Conservation (phyloP, 139 green algal genomes). For the Chlorella ohadii region DNA sequence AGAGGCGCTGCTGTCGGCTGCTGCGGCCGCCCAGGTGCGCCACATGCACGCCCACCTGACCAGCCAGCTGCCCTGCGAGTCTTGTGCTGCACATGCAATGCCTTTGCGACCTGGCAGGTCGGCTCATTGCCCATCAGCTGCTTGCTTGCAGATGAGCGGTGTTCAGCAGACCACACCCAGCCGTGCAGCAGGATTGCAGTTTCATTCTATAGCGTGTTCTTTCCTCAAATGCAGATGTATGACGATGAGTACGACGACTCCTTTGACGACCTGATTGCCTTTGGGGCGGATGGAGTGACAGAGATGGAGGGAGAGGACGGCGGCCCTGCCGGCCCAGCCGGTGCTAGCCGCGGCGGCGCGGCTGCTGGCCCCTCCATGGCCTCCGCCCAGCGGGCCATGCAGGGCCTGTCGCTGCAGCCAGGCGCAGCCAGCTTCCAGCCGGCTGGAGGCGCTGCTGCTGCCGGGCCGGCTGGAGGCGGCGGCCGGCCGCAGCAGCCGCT, state of each 20-base stretch:
- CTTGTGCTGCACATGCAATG: no score
- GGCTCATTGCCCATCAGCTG: no score
- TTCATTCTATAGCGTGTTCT: no score
- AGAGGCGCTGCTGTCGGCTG: slow-evolving; percentile 31
- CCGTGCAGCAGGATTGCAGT: no score
- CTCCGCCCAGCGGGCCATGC: neutral
- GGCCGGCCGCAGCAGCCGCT: neutral
- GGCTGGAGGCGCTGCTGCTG: neutral
- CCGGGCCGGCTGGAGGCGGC: slow-evolving; percentile 4
- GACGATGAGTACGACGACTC: slow-evolving; percentile 91
- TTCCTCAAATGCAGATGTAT: slow-evolving; percentile 48
- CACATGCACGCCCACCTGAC: no score
- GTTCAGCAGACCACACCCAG: no score
- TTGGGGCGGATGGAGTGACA: slow-evolving; percentile 59
- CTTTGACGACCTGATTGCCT: slow-evolving; percentile 74
- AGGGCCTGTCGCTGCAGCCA: neutral
- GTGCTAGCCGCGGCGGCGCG: no score
- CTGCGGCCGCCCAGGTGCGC: slow-evolving; percentile 25
- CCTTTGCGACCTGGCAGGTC: no score
- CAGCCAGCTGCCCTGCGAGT: no score
- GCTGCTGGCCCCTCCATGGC: neutral
- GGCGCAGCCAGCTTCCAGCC: neutral
- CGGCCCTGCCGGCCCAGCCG: neutral
- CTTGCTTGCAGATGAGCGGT: no score
- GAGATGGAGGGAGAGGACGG: slow-evolving; percentile 71